Evolutionary conservation across 2,329 filamentous ascomycete genomes (phyloP), one percentile per base, ranked within the genome.

Genomic region (Penicillium sp.): DNA sequence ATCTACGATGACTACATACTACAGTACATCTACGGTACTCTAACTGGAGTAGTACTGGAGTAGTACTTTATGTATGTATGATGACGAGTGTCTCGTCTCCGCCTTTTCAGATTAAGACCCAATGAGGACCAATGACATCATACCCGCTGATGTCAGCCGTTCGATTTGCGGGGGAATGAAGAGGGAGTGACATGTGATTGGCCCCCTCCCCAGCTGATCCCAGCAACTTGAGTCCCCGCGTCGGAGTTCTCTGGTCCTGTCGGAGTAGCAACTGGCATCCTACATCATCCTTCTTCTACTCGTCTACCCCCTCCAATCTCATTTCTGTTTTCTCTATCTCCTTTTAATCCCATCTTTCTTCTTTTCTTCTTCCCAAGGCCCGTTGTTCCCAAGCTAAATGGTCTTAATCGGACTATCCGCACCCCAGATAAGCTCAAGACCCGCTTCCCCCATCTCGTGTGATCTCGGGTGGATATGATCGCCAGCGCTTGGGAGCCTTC

Each of bases 381-480:
- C 17, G n/a, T 44, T 45, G 12, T n/a, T 50, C 17, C 59, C 45
- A 28, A 19, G 50, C 22, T 37, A 10, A 59, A 40, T 37, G n/a
- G 40, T 3, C 26, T 47, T 15, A 19, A 33, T 50, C 35, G 42
- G 53, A 56, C 30, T 19, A 22, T 33, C 54, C 45, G 60, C 37
- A 53, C 50, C 42, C 33, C 44, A 53, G 37, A 56, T 58, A 51
- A 51, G 51, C 30, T 50, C 15, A 37, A 37, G 58, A 57, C 40
- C 53, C 58, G 51, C 61, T 59, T 45, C 35, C 60, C 40, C 54
- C 10, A 53, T n/a, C 59, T 57, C 44, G 49, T 45, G 50, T 59
- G 56, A 59, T 59, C 61, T 53, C 63, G 59, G 28, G 61, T 62
- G 61, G 65, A 59, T 65, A 63, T 61, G 65, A 67, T 65, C 63